These are phyloP conservation scores for Kodamaea fukazawae DNA, from an alignment of 805 yeast genomes.

Conservation along the genomic window DNA sequence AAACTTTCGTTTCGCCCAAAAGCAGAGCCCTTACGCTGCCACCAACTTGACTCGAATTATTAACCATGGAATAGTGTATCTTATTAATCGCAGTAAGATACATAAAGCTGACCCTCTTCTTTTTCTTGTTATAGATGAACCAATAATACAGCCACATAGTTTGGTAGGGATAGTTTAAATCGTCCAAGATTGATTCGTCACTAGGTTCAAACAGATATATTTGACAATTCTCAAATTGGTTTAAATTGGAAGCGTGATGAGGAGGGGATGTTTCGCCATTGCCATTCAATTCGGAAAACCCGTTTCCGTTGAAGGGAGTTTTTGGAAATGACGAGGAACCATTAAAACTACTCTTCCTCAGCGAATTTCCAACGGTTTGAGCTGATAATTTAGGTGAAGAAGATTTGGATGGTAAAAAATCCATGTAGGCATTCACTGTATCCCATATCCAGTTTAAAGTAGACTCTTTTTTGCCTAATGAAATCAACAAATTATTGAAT, in stretches of 20 bases:
- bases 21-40: conserved; percentile 15
- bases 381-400: conserved; percentile 22
- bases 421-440: conserved; percentile 78
- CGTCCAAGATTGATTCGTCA: conserved; percentile 62
- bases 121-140: conserved; percentile 87
- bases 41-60: conserved; percentile 18
- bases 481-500: conserved; percentile 72
- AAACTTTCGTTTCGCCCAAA: conserved; percentile 21
- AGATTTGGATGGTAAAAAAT: conserved; percentile 41
- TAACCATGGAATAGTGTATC: conserved; percentile 34
- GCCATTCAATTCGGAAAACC: neutral
- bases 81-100: conserved; percentile 56
- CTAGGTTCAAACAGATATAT: conserved; percentile 63
- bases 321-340: conserved; percentile 9
- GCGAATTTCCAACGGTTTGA: conserved; percentile 15
- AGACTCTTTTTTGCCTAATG: conserved; percentile 42
- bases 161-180: conserved; percentile 45
- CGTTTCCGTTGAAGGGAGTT: neutral
- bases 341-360: conserved; percentile 28
- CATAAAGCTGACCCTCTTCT: conserved; percentile 86
- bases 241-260: conserved; percentile 15
- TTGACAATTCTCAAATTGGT: conserved; percentile 45
- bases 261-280: conserved; percentile 6
- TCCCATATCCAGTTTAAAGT: conserved; percentile 79
- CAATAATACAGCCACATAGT: conserved; percentile 77